A percentile compares a stretch with the other conserved stretches of the same genome.
Evolutionary conservation across 78 protist genomes (phyloP).

Genomic region (Planoprotostelium fungivorum): DNA sequence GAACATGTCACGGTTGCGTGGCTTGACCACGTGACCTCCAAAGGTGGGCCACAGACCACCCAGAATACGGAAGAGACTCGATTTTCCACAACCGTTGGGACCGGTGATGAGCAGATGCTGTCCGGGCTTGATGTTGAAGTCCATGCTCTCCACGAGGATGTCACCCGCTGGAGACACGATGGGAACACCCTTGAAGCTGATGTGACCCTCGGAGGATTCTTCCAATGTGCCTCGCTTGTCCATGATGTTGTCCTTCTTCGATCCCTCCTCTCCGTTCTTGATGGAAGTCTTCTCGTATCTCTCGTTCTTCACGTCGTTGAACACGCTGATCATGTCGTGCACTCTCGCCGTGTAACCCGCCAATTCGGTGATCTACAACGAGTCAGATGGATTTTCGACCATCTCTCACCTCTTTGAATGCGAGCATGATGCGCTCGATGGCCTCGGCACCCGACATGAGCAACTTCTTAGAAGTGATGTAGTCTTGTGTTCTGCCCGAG

Average conservation of each 20-base stretch:
- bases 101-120: slow-evolving; percentile 35
- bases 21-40: neutral
- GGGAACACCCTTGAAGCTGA: slow-evolving; percentile 1
- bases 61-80: slow-evolving; percentile 4
- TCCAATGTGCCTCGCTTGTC: neutral
- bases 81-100: slow-evolving; percentile 29
- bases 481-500: slow-evolving; percentile 1
- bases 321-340: neutral
- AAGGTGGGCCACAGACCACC: slow-evolving; percentile 21
- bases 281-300: neutral
- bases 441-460: slow-evolving; percentile 12
- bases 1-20: neutral
- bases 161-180: slow-evolving; percentile 17
- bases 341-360: slow-evolving; percentile 25
- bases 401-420: slow-evolving; percentile 7
- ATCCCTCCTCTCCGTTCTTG: neutral
- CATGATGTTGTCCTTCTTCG: neutral
- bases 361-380: neutral
- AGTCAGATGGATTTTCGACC: neutral
- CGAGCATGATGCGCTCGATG: slow-evolving; percentile 14
- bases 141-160: slow-evolving; percentile 8
- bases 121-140: neutral
- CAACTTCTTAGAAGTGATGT: slow-evolving; percentile 5
- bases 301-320: neutral
- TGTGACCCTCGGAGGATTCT: neutral